phyloP scores from a whole-genome alignment of 306 rosid genomes.

The Corylus americana region DNA sequence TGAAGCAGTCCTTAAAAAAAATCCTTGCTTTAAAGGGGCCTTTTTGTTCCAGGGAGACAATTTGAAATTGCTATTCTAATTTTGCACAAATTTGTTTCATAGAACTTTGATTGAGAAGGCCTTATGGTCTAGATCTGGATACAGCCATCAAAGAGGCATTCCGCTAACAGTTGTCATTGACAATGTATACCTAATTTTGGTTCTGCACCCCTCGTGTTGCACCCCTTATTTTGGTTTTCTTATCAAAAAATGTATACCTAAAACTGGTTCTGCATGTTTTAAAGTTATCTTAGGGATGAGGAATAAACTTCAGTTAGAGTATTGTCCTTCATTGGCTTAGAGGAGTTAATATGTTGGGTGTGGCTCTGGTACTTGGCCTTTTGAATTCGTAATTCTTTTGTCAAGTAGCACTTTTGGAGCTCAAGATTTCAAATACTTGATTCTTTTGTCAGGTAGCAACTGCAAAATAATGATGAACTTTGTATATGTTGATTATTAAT shows the following conservation, averaged over 20 bases:
- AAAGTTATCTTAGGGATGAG: not conserved
- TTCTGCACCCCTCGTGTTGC: no score
- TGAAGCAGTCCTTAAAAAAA: not conserved
- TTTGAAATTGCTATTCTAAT: not conserved
- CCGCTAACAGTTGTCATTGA: not conserved
- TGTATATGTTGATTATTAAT: not conserved
- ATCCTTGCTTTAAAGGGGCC: no score
- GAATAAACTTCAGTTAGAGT: not conserved
- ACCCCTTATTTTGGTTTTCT: no score
- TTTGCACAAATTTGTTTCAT: not conserved
- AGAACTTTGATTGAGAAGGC: not conserved
- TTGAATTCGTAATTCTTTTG: not conserved
- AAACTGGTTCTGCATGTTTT: not conserved
- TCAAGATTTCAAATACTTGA: not conserved
- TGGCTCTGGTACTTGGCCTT: not conserved
- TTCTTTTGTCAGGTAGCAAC: not conserved
- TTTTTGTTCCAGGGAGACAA: no score
- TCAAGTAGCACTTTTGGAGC: not conserved
- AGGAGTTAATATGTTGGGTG: not conserved
- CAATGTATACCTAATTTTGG: not conserved
- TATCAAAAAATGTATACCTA: not conserved
- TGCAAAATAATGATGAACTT: not conserved
- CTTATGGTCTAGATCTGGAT: not conserved
- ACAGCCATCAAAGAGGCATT: not conserved
- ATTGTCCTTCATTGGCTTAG: not conserved